Conservation (phyloP, 2,329 filamentous ascomycete species). For the Domatiomyces globalis region DNA sequence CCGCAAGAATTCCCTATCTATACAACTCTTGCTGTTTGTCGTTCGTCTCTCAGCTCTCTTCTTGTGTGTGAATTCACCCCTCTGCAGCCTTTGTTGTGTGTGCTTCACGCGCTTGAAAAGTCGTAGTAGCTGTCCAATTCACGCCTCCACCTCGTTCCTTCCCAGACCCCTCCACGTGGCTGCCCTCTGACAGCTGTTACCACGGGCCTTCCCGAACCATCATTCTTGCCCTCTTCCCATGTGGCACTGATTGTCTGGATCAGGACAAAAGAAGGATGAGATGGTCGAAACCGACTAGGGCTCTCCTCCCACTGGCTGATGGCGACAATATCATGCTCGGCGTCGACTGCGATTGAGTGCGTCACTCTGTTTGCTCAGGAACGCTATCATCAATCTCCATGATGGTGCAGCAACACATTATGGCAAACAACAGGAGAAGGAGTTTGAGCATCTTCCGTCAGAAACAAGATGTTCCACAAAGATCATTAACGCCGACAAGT, state of each 20-base stretch:
- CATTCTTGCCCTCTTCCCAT: not conserved
- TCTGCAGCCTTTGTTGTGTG: not conserved
- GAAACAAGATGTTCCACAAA: slow-evolving; percentile 5
- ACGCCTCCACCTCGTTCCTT: not conserved
- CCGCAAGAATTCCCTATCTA: not conserved
- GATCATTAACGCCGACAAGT: slow-evolving; percentile 9
- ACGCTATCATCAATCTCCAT: not conserved
- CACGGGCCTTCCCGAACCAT: not conserved
- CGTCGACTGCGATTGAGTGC: not conserved
- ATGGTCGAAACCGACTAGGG: not conserved
- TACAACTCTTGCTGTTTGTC: not conserved
- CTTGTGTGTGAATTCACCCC: not conserved
- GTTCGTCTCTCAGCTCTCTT: not conserved
- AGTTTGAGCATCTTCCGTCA: slow-evolving; percentile 23
- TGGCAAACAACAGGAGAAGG: slow-evolving; percentile 21
- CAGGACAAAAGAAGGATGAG: not conserved
- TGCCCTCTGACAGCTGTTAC: not conserved
- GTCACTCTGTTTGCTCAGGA: not conserved
- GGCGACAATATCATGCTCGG: not conserved
- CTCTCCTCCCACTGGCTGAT: not conserved
- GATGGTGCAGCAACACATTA: slow-evolving; percentile 1
- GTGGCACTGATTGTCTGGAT: not conserved
- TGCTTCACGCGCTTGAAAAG: not conserved
- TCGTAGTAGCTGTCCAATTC: not conserved
- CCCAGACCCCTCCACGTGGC: not conserved